Evolutionary conservation across 495 filamentous ascomycete species (phyloP), one percentile per base, ranked within the genome.

Genomic region (Xylaria cubensis): DNA sequence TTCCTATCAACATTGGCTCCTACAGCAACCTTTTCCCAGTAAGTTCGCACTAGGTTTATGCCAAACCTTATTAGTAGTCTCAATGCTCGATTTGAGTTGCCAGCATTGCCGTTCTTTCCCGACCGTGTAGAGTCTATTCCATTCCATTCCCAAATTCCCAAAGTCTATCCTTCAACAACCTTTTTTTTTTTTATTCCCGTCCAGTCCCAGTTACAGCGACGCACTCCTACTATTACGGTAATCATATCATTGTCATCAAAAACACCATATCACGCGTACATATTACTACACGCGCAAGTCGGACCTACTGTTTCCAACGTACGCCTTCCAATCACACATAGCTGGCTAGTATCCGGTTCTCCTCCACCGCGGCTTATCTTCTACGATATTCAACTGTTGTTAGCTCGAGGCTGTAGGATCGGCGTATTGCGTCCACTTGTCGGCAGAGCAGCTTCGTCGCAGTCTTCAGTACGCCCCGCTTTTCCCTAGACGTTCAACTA

Each of bases 401-500:
- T n/a, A 15, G 39, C 36, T 44, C 13, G 39, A 36, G 44, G 39
- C 61, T 29, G 39, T n/a, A 64, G 61, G 39, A 44, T 24, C 58
- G 13, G 13, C 36, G 34, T 7, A 17, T 64, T 39, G 61, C 61
- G 39, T 64, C 39, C 61, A 62, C 61, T 26, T 64, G 21, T 44
- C 39, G n/a, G 21, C 61, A 46, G 61, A 24, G 21, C 61, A 64
- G n/a, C 39, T 64, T 64, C 64, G 8, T 67, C 64, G 64, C 46
- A 53, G 44, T 53, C 46, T 64, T 48, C 26, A 26, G 29, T 67
- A n/a, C 13, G 68, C 44, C 67, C 67, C 67, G 67, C 67, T 70
- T 70, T 70, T 67, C 26, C 29, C 5, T 34, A 44, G n/a, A 39
- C 48, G 12, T 26, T 48, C 67, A 70, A 62, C 44, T 70, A 56